A percentile compares a stretch with the other conserved stretches of the same genome.
Evolutionary conservation across 1,139 yeast species (phyloP).

Genomic region (Suhomyces terraborum): DNA sequence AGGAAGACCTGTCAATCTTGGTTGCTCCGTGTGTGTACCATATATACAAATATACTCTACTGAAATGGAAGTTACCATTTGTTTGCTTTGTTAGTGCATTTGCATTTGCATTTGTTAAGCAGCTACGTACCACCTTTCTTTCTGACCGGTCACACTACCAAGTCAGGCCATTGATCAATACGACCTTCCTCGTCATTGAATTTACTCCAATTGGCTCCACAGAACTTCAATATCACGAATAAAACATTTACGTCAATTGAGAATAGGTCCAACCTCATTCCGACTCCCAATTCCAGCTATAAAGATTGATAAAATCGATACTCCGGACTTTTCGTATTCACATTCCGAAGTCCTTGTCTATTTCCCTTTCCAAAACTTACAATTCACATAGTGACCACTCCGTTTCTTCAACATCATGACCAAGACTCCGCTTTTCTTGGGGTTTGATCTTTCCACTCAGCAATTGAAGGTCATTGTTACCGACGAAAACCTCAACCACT

Average conservation of each 20-base stretch:
- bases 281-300: too few relatives aligned
- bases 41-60: background rate
- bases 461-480: conserved; percentile 79
- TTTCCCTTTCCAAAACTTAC: background rate
- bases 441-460: conserved; percentile 88
- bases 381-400: too few relatives aligned
- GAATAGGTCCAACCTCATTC: too few relatives aligned
- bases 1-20: background rate
- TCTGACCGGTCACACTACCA: background rate
- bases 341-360: too few relatives aligned
- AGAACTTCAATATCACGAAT: too few relatives aligned
- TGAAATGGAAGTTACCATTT: background rate
- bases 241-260: too few relatives aligned
- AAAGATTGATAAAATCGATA: too few relatives aligned
- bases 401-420: background rate
- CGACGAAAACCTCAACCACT: conserved; percentile 52
- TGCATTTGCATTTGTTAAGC: too few relatives aligned
- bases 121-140: too few relatives aligned
- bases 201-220: too few relatives aligned
- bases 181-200: background rate
- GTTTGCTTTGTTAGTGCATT: too few relatives aligned
- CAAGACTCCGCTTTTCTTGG: conserved; percentile 45
- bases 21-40: conserved; percentile 1
- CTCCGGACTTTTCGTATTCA: background rate
- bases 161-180: background rate